These are phyloP conservation scores for Azolla pinnata DNA, from an alignment of 75 land plant genomes.

Conservation along the genomic window DNA sequence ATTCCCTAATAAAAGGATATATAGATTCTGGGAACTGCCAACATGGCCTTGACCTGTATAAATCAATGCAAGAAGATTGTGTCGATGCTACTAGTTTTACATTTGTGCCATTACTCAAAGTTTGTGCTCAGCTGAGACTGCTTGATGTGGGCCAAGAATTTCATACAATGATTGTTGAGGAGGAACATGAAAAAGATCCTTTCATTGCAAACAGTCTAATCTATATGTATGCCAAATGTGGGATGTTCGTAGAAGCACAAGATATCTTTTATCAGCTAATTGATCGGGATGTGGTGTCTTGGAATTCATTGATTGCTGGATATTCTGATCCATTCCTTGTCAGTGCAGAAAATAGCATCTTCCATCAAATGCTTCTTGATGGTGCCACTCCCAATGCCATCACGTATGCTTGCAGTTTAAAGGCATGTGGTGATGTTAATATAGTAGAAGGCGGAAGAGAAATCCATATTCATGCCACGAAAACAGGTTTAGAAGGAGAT, in stretches of 20 bases:
- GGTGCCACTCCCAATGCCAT: conserved; percentile 1
- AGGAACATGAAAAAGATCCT: not conserved
- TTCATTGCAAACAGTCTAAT: not conserved
- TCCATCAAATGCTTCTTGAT: conserved; percentile 3
- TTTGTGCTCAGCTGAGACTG: conserved; percentile 6
- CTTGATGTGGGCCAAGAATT: not conserved
- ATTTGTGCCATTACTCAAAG: conserved; percentile 2
- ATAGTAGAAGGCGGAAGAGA: not conserved
- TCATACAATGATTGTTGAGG: not conserved
- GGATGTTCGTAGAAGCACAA: not conserved
- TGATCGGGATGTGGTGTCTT: conserved; percentile 3
- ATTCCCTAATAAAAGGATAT: not conserved
- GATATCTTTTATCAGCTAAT: not conserved
- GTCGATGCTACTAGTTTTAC: not conserved
- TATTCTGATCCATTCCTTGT: not conserved
- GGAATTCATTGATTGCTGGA: conserved; percentile 8
- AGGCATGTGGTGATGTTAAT: not conserved
- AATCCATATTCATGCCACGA: not conserved
- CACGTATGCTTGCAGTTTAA: not conserved
- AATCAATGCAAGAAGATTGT: conserved; percentile 4
- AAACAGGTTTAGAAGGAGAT: not conserved
- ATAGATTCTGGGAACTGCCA: not conserved
- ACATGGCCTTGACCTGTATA: not conserved
- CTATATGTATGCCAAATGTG: conserved; percentile 9
- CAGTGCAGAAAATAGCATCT: not conserved